phyloP scores from a whole-genome alignment of 106 monocot genomes.

The Dioscorea alata region DNA sequence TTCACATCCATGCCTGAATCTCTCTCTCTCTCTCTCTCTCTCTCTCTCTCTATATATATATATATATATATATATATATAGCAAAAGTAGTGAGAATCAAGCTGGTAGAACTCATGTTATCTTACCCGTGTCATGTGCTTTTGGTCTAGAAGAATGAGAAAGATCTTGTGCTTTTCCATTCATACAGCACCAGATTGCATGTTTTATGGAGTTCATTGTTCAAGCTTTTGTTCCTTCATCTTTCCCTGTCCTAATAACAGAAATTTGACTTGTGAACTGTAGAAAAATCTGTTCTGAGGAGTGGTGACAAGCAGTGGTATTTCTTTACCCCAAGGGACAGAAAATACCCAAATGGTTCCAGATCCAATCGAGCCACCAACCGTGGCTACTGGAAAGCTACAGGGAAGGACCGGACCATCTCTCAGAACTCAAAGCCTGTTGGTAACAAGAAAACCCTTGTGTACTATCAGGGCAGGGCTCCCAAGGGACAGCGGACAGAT shows the following conservation, averaged over 20 bases:
- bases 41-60: too few relatives aligned
- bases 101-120: too few relatives aligned
- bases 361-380: constrained; percentile 73
- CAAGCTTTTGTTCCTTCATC: too few relatives aligned
- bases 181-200: too few relatives aligned
- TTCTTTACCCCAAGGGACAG: constrained; percentile 84
- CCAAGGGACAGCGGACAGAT: constrained; percentile 69
- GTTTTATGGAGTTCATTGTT: too few relatives aligned
- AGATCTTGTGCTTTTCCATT: too few relatives aligned
- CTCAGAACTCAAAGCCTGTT: constrained; percentile 35
- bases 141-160: too few relatives aligned
- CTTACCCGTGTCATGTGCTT: too few relatives aligned
- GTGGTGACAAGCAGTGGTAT: constrained; percentile 87
- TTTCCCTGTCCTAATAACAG: not conserved
- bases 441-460: constrained; percentile 95
- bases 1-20: too few relatives aligned
- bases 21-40: too few relatives aligned
- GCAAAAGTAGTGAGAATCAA: too few relatives aligned
- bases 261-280: constrained; percentile 3
- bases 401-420: constrained; percentile 74
- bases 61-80: too few relatives aligned
- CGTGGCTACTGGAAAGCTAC: constrained; percentile 93
- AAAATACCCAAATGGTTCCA: constrained; percentile 85
- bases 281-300: constrained; percentile 71
- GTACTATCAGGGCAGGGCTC: constrained; percentile 79